phyloP scores from a whole-genome alignment of 352 stramenopile species.

The Pythium sukuiense region DNA sequence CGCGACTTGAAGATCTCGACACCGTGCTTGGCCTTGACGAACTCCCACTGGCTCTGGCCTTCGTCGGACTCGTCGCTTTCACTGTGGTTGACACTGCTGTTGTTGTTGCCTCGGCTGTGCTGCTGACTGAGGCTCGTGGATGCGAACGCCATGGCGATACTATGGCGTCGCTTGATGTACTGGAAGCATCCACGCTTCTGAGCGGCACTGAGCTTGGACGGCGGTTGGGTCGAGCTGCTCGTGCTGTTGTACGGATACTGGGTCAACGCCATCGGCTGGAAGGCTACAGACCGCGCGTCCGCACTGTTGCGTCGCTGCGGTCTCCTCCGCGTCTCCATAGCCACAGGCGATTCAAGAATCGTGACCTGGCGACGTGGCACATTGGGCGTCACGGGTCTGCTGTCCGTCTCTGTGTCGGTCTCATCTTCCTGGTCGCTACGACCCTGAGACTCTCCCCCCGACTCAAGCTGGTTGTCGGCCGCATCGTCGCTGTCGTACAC shows the following conservation, averaged over 20 bases:
- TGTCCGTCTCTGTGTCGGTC: conserved; percentile 22
- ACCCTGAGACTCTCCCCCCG: neutral
- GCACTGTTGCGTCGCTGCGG: conserved; percentile 25
- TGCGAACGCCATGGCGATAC: conserved; percentile 70
- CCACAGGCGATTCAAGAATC: conserved; percentile 4
- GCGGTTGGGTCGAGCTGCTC: neutral
- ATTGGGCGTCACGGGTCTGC: conserved; percentile 17
- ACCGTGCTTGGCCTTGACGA: conserved; percentile 63
- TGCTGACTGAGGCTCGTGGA: conserved; percentile 21
- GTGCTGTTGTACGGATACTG: neutral
- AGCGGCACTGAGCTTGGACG: conserved; percentile 42
- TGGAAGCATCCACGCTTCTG: conserved; percentile 82
- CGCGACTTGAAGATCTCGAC: conserved; percentile 73
- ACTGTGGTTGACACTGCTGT: conserved; percentile 18
- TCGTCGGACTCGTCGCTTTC: conserved; percentile 2
- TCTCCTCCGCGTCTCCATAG: neutral
- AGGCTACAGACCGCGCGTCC: conserved; percentile 12
- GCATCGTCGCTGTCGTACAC: conserved; percentile 29
- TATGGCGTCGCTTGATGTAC: conserved; percentile 80
- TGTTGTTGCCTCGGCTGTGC: conserved; percentile 9
- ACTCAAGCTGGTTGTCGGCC: conserved; percentile 9
- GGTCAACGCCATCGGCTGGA: neutral
- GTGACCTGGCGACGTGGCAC: conserved; percentile 10
- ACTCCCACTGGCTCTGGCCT: conserved; percentile 52
- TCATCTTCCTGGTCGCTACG: conserved; percentile 6